Evolutionary conservation across 805 yeast genomes (phyloP), one percentile per base, ranked within the genome.

Genomic region (Ogataea ramenticola): DNA sequence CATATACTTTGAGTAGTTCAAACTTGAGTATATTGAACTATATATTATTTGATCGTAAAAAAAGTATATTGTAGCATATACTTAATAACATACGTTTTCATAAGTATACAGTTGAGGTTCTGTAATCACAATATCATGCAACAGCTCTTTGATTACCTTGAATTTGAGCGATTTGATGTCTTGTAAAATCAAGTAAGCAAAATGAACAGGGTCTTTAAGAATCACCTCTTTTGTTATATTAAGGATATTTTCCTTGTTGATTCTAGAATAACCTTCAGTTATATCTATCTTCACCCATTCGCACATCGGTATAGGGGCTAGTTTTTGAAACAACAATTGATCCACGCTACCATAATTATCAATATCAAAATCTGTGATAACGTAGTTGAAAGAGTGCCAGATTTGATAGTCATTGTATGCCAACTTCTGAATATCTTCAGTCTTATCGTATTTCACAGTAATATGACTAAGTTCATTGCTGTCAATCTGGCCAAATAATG

Each of bases 401-500:
- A 62, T 43, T 1, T 50, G 51, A 27, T 45, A 17, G 34, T 50
- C 46, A 26, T 48, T 38, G 4, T 24, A 32, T 14, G 45, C 43
- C 38, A 85, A 58, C 3, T 49, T 60, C 0, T 50, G 54, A 3
- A 49, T 49, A 40, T 72, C 67, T 57, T 91, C 97, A 0, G 93
- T 77, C 56, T 83, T 88, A 61, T 91, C 96, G 56, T 87, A 91
- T n/a, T 46, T 49, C 36, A 74, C 57, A 34, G 57, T 56, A 26
- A 56, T 39, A 5, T 49, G 40, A 9, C 45, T 41, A 35, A 62
- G 53, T 3, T 36, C 20, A 3, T 53, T 60, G 14, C 49, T 49
- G 40, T 75, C 72, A 4, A 84, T 51, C 55, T 89, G 82, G 0
- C 82, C 82, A 64, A 91, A 91, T 42, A 77, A 69, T 3, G 90